phyloP scores from a whole-genome alignment of 1,284 basidiomycete genomes.

The Sanguinoderma infundibulare region DNA sequence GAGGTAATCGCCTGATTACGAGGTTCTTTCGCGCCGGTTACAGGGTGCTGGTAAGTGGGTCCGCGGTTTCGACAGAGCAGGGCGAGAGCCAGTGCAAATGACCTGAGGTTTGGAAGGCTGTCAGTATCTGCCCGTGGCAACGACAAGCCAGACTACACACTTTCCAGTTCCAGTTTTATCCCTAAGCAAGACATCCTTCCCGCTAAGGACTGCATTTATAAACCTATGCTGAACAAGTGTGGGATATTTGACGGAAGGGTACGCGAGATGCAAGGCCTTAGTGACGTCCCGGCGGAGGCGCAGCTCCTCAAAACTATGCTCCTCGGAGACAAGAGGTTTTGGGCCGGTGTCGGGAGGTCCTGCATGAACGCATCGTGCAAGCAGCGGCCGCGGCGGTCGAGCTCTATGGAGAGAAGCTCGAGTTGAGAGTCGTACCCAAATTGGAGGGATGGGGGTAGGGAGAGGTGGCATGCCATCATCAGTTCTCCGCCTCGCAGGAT shows the following conservation, averaged over 20 bases:
- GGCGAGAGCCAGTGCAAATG: slow-evolving; percentile 70
- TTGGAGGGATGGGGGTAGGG: slow-evolving; percentile 16
- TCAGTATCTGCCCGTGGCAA: background rate
- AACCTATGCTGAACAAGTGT: slow-evolving; percentile 63
- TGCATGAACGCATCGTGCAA: slow-evolving; percentile 5
- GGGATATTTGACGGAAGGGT: slow-evolving; percentile 62
- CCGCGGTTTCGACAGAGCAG: slow-evolving; percentile 59
- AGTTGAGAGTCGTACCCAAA: slow-evolving; percentile 3
- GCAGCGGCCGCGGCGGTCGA: background rate
- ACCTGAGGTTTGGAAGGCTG: slow-evolving; percentile 46
- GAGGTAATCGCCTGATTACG: slow-evolving; percentile 31
- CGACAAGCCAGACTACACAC: slow-evolving; percentile 43
- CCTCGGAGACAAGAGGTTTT: slow-evolving; percentile 7
- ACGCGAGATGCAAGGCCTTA: slow-evolving; percentile 55
- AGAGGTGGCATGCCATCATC: slow-evolving; percentile 21
- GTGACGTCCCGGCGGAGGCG: slow-evolving; percentile 55
- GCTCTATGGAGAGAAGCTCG: slow-evolving; percentile 3
- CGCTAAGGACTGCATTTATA: slow-evolving; percentile 61
- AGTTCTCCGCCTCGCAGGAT: background rate
- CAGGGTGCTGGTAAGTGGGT: slow-evolving; percentile 35
- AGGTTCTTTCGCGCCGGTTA: background rate
- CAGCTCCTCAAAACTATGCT: slow-evolving; percentile 39
- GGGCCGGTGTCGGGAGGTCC: slow-evolving; percentile 14
- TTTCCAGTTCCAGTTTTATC: slow-evolving; percentile 80
- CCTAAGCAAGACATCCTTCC: slow-evolving; percentile 66